Conservation (phyloP, 2,329 filamentous ascomycete genomes). For the Cytospora leucostoma region DNA sequence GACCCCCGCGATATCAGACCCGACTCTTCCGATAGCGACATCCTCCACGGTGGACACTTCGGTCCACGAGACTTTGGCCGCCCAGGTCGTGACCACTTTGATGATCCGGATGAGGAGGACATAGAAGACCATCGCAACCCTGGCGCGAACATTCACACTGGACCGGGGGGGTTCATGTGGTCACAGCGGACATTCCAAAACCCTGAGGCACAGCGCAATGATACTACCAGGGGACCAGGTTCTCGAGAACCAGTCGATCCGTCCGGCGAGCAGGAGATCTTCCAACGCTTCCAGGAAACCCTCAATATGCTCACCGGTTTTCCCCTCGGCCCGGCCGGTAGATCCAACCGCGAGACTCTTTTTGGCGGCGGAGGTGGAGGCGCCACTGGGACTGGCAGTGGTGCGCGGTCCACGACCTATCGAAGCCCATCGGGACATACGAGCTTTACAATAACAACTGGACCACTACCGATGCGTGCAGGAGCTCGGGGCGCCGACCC, state of each 20-base stretch:
- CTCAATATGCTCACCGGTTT: slow-evolving; percentile 44
- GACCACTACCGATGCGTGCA: slow-evolving; percentile 12
- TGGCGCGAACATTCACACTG: slow-evolving; percentile 34
- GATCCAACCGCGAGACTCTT: slow-evolving; percentile 17
- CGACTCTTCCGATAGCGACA: slow-evolving; percentile 31
- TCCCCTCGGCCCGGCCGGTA: slow-evolving; percentile 35
- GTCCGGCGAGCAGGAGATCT: slow-evolving; percentile 39
- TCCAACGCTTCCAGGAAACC: slow-evolving; percentile 42
- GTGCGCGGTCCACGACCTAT: slow-evolving; percentile 21
- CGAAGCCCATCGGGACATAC: slow-evolving; percentile 16
- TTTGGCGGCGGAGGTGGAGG: neutral
- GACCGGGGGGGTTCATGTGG: slow-evolving; percentile 45
- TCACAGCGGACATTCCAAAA: slow-evolving; percentile 38
- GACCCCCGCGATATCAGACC: slow-evolving; percentile 58
- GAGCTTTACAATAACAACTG: slow-evolving; percentile 26
- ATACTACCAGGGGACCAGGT: slow-evolving; percentile 5
- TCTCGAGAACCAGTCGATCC: slow-evolving; percentile 28
- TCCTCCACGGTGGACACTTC: slow-evolving; percentile 5
- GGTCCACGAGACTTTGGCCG: slow-evolving; percentile 15
- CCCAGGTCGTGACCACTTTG: slow-evolving; percentile 35
- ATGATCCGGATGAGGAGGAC: slow-evolving; percentile 54
- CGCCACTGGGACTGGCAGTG: neutral
- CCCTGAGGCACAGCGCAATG: slow-evolving; percentile 14
- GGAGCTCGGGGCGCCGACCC: slow-evolving; percentile 41
- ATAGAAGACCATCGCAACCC: slow-evolving; percentile 50